phyloP scores from a whole-genome alignment of 129 eudicot species.

The Escallonia herrerae region DNA sequence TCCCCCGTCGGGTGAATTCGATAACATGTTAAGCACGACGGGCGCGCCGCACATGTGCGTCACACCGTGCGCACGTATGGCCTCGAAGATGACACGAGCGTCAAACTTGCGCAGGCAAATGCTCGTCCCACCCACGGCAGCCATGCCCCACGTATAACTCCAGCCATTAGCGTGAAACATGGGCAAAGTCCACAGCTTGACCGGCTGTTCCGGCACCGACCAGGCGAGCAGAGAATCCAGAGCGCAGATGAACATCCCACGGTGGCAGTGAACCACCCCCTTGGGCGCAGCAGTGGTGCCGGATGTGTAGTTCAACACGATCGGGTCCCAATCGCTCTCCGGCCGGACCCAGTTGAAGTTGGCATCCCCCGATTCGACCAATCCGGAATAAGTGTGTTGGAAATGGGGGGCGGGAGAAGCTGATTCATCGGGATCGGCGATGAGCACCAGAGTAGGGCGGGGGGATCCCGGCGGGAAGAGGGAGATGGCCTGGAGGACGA shows the following conservation, averaged over 20 bases:
- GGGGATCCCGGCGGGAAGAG: slow-evolving; percentile 2
- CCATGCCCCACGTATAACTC: slow-evolving; percentile 41
- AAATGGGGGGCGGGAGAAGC: background rate
- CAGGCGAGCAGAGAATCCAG: slow-evolving; percentile 26
- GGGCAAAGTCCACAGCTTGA: slow-evolving; percentile 43
- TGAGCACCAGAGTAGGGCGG: slow-evolving; percentile 18
- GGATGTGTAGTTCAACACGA: slow-evolving; percentile 39
- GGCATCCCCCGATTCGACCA: slow-evolving; percentile 25
- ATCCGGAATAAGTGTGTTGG: slow-evolving; percentile 8
- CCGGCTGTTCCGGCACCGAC: slow-evolving; percentile 33
- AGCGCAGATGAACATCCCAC: slow-evolving; percentile 19
- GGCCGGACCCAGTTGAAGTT: slow-evolving; percentile 33
- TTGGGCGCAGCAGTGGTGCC: slow-evolving; percentile 39
- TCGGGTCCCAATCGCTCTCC: slow-evolving; percentile 33
- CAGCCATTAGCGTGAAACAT: slow-evolving; percentile 54
- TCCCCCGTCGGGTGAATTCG: slow-evolving; percentile 8
- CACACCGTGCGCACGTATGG: slow-evolving; percentile 18
- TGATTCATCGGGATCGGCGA: slow-evolving; percentile 1
- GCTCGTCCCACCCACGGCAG: slow-evolving; percentile 38
- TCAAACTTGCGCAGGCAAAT: slow-evolving; percentile 38
- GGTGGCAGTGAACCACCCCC: slow-evolving; percentile 35
- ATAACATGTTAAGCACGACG: slow-evolving; percentile 38
- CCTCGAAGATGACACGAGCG: slow-evolving; percentile 9
- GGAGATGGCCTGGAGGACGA: slow-evolving; percentile 19
- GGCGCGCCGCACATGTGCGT: slow-evolving; percentile 55